phyloP scores from a whole-genome alignment of 2,329 filamentous ascomycete genomes.

The Cercospora canescens region DNA sequence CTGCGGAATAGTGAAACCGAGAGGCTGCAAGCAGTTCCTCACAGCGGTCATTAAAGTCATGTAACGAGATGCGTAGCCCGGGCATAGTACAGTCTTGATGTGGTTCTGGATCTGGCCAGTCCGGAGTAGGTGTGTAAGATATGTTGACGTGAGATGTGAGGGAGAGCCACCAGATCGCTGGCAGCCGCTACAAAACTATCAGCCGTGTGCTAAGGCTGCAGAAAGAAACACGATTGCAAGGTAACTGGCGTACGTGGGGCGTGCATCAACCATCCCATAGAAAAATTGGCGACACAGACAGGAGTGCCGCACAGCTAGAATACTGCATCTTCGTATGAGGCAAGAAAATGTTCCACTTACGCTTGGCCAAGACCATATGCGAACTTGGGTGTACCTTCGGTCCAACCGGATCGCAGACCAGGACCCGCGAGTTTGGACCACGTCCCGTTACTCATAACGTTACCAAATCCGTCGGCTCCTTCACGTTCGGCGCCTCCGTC shows the following conservation, averaged over 20 bases:
- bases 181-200: slow-evolving; percentile 44
- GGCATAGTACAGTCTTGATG: slow-evolving; percentile 55
- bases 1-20: slow-evolving; percentile 57
- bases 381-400: slow-evolving; percentile 67
- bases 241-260: not conserved
- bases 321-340: not conserved
- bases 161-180: slow-evolving; percentile 61
- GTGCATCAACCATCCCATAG: not conserved
- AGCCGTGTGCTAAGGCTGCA: slow-evolving; percentile 6
- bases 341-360: slow-evolving; percentile 1
- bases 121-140: slow-evolving; percentile 56
- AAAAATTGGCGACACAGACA: not conserved
- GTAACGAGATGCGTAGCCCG: slow-evolving; percentile 57
- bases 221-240: slow-evolving; percentile 1
- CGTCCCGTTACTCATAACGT: slow-evolving; percentile 80
- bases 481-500: slow-evolving; percentile 54
- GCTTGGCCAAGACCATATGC: slow-evolving; percentile 45
- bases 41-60: slow-evolving; percentile 60
- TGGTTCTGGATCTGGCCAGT: slow-evolving; percentile 54
- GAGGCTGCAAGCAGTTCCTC: slow-evolving; percentile 58
- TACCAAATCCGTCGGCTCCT: slow-evolving; percentile 66
- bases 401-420: slow-evolving; percentile 85
- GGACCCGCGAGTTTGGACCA: slow-evolving; percentile 88
- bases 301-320: not conserved
- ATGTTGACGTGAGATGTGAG: slow-evolving; percentile 59